Conservation (phyloP, 139 green algal species). For the Coelastrella sp. region DNA sequence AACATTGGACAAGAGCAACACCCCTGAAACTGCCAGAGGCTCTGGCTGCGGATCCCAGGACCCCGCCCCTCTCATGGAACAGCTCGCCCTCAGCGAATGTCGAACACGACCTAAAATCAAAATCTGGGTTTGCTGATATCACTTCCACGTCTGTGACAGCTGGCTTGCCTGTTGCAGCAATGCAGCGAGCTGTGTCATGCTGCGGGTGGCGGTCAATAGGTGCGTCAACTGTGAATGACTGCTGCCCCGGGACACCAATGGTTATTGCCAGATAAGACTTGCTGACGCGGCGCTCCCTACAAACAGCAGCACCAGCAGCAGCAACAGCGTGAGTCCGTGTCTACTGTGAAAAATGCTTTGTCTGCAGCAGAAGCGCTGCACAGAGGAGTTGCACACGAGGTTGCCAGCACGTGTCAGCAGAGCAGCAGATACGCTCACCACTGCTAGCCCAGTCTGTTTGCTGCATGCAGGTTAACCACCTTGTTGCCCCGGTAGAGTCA, state of each 20-base stretch:
- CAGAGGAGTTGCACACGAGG: no score
- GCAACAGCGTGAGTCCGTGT: neutral
- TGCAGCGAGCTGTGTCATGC: constrained; percentile 26
- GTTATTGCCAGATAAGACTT: constrained; percentile 86
- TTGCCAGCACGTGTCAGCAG: no score
- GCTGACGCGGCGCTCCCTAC: constrained; percentile 62
- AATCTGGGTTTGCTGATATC: constrained; percentile 11
- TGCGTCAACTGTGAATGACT: constrained; percentile 66
- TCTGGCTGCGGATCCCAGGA: neutral
- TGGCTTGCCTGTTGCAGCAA: constrained; percentile 51
- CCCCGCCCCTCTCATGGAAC: constrained; percentile 32
- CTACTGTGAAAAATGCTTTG: no score
- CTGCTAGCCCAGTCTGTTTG: neutral
- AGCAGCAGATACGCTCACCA: no score
- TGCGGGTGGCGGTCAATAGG: constrained; percentile 71
- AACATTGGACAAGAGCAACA: constrained; percentile 63
- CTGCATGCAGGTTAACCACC: neutral
- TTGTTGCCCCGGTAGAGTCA: no score
- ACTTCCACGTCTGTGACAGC: constrained; percentile 74
- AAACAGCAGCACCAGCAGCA: neutral
- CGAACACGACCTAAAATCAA: neutral
- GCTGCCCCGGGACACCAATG: constrained; percentile 59
- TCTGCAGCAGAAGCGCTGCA: no score
- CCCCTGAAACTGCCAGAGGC: constrained; percentile 19
- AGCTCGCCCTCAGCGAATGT: neutral